A percentile compares a stretch with the other conserved stretches of the same genome.
Evolutionary conservation across 2,329 filamentous ascomycete genomes (phyloP).

Genomic region (Paraconiothyrium brasiliense): DNA sequence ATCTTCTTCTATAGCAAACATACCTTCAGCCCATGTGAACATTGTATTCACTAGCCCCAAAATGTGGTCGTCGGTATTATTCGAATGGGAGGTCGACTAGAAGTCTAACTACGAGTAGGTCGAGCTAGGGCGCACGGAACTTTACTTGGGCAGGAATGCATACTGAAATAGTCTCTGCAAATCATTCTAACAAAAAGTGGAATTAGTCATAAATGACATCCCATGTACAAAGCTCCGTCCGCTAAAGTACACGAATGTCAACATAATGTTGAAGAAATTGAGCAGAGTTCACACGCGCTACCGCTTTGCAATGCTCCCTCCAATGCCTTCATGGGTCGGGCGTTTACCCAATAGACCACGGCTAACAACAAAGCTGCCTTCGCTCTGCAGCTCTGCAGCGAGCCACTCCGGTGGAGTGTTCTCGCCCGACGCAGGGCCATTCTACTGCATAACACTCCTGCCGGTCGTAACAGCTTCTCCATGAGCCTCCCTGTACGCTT

Average conservation of each 20-base stretch:
- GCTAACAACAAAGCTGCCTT: not conserved
- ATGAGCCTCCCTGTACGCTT: slow-evolving; percentile 13
- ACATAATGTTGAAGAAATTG: not conserved
- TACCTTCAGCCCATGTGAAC: no score
- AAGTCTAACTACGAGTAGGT: no score
- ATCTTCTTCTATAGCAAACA: no score
- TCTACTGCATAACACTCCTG: not conserved
- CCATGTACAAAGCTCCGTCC: not conserved
- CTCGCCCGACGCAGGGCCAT: not conserved
- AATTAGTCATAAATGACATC: not conserved
- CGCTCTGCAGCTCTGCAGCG: not conserved
- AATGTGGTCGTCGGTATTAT: no score
- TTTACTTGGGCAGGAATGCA: not conserved
- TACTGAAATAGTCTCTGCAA: not conserved
- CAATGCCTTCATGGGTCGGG: not conserved
- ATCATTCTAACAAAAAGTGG: not conserved
- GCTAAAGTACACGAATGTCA: no score
- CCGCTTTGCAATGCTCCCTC: not conserved
- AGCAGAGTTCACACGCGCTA: not conserved
- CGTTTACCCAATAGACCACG: not conserved
- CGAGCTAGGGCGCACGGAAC: not conserved
- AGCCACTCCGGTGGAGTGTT: not conserved
- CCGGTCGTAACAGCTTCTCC: not conserved
- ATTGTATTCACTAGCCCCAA: no score
- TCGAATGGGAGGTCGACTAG: no score